Percentiles rank a stretch among this genome's conserved stretches.
Evolutionary conservation across 345 rosid genomes (phyloP).

Genomic region (Gossypium australe): DNA sequence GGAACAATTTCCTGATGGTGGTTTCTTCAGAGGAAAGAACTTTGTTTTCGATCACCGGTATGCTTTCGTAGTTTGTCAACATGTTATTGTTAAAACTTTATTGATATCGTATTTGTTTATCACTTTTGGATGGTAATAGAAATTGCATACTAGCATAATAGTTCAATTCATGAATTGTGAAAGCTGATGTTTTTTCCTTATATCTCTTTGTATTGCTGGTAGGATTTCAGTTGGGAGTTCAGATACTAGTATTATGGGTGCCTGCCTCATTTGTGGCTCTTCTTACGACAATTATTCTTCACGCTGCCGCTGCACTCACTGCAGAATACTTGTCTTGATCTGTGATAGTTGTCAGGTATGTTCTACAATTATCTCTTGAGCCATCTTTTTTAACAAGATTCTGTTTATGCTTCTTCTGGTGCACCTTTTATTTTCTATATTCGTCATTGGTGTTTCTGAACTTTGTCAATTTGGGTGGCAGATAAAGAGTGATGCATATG

Average conservation of each 20-base stretch:
- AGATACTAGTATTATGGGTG: conserved; percentile 45
- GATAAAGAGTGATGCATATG: conserved; percentile 48
- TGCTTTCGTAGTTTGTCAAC: conserved; percentile 11
- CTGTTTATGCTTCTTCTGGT: not conserved
- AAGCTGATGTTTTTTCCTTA: not conserved
- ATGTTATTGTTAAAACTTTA: not conserved
- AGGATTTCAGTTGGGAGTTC: conserved; percentile 93
- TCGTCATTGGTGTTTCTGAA: conserved; percentile 18
- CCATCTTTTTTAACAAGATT: not conserved
- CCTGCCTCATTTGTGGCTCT: conserved; percentile 67
- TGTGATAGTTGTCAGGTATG: conserved; percentile 70
- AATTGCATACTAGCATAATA: not conserved
- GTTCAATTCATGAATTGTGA: not conserved
- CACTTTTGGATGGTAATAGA: not conserved
- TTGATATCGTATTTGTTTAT: not conserved
- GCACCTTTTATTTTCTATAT: not conserved
- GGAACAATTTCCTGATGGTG: conserved; percentile 89
- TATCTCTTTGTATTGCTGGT: conserved; percentile 17
- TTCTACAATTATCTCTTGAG: not conserved
- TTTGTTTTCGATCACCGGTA: conserved; percentile 97
- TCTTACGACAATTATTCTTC: conserved; percentile 79
- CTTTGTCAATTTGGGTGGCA: conserved; percentile 27
- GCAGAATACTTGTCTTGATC: conserved; percentile 93
- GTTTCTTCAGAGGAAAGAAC: conserved; percentile 87
- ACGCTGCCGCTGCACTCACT: conserved; percentile 68